Evolutionary conservation across 495 filamentous ascomycete genomes (phyloP).

Genomic region (Trichoderma gamsii): DNA sequence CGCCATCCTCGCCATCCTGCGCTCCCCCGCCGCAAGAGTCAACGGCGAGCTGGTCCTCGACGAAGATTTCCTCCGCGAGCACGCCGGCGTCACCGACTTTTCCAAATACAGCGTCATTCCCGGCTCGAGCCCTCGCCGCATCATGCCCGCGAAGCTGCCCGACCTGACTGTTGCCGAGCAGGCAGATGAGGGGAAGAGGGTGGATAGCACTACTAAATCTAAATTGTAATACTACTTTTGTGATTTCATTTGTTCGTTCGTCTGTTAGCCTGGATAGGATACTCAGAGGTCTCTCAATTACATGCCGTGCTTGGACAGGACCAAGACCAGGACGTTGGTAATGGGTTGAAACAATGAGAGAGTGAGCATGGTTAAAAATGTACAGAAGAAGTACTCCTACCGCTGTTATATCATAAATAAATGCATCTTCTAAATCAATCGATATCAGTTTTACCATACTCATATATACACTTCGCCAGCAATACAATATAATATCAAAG

Average conservation of each 20-base stretch:
- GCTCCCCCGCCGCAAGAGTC: slow-evolving; percentile 51
- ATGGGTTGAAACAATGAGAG: too few species aligned
- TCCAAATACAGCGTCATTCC: slow-evolving; percentile 63
- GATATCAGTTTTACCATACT: too few species aligned
- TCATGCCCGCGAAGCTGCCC: slow-evolving; percentile 72
- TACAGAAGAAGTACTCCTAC: too few species aligned
- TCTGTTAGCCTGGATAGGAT: neutral
- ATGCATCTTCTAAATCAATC: too few species aligned
- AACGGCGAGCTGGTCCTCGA: slow-evolving; percentile 72
- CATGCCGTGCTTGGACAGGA: too few species aligned
- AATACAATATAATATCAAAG: neutral
- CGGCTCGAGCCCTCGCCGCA: slow-evolving; percentile 60
- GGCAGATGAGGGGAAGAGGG: slow-evolving; percentile 68
- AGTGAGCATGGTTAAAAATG: too few species aligned
- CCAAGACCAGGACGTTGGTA: too few species aligned
- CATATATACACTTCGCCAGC: too few species aligned
- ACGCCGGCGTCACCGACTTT: slow-evolving; percentile 65
- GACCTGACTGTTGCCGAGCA: slow-evolving; percentile 71
- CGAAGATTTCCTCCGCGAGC: slow-evolving; percentile 70
- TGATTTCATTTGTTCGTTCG: neutral
- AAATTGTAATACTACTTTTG: slow-evolving; percentile 27
- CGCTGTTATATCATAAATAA: too few species aligned
- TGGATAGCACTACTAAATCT: slow-evolving; percentile 52
- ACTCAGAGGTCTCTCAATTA: too few species aligned
- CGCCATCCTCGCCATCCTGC: slow-evolving; percentile 68